phyloP scores from a whole-genome alignment of 2,329 filamentous ascomycete species.

The Verticillium tricorpus region DNA sequence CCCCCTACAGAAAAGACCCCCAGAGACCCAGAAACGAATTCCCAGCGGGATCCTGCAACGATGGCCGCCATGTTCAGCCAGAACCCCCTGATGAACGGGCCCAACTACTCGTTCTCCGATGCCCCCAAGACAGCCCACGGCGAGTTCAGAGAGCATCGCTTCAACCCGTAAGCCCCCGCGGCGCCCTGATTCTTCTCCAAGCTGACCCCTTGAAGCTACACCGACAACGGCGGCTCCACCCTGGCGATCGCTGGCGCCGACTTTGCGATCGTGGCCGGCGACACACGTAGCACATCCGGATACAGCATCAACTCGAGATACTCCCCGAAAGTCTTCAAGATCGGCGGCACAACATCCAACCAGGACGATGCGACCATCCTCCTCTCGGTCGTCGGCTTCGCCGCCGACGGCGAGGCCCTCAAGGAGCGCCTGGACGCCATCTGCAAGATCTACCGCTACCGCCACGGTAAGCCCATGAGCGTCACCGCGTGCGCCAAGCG shows the following conservation, averaged over 20 bases:
- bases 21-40: neutral
- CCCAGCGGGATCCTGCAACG: constrained; percentile 20
- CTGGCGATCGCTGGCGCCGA: constrained; percentile 90
- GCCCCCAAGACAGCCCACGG: constrained; percentile 48
- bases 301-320: constrained; percentile 99
- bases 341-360: constrained; percentile 83
- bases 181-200: constrained; percentile 6
- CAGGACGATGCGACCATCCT: constrained; percentile 83
- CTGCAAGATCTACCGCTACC: constrained; percentile 98
- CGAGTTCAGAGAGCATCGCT: constrained; percentile 69
- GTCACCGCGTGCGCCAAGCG: constrained; percentile 93
- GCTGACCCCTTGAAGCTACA: constrained; percentile 61
- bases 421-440: constrained; percentile 91
- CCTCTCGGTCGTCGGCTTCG: constrained; percentile 91
- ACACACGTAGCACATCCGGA: constrained; percentile 91
- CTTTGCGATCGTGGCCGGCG: constrained; percentile 95
- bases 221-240: constrained; percentile 95
- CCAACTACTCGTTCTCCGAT: constrained; percentile 65
- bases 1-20: neutral
- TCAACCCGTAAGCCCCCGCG: constrained; percentile 71
- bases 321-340: constrained; percentile 94
- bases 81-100: constrained; percentile 64
- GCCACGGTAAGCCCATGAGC: constrained; percentile 93
- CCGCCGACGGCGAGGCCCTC: constrained; percentile 88
- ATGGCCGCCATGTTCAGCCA: constrained; percentile 68